Evolutionary conservation across 768 basidiomycete genomes (phyloP).

Genomic region (Tulasnella sp.): DNA sequence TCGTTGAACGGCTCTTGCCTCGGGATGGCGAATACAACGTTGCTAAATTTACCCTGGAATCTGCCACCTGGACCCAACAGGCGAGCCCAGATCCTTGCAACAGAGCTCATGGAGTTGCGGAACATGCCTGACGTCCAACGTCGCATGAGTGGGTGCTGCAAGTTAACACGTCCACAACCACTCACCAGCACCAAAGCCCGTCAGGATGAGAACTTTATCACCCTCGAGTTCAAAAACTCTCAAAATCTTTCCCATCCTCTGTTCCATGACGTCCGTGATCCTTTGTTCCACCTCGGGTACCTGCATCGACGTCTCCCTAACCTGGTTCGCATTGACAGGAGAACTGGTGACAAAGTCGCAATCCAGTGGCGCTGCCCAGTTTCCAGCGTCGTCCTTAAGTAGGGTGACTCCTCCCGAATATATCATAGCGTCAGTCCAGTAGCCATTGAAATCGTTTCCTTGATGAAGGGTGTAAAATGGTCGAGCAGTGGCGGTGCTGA

Average conservation of each 20-base stretch:
- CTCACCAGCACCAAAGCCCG: conserved; percentile 58
- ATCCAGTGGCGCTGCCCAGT: conserved; percentile 47
- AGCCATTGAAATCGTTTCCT: conserved; percentile 37
- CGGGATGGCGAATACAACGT: conserved; percentile 61
- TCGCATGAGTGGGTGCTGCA: background rate
- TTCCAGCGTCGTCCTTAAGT: conserved; percentile 56
- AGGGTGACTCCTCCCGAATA: conserved; percentile 59
- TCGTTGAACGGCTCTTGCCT: conserved; percentile 42
- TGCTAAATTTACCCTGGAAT: conserved; percentile 51
- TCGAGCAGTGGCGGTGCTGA: conserved; percentile 46
- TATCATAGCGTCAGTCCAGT: conserved; percentile 73
- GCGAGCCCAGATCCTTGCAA: conserved; percentile 60
- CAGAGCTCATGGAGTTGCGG: conserved; percentile 49
- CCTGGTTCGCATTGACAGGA: conserved; percentile 62
- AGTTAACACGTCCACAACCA: background rate
- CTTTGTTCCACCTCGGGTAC: conserved; percentile 28
- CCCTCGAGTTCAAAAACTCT: conserved; percentile 57
- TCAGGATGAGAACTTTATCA: conserved; percentile 57
- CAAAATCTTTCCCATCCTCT: conserved; percentile 62
- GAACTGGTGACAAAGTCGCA: conserved; percentile 63
- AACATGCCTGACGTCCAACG: conserved; percentile 47
- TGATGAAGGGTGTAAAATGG: conserved; percentile 56
- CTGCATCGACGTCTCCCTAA: conserved; percentile 28
- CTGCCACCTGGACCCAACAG: conserved; percentile 42
- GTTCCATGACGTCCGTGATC: conserved; percentile 54